A percentile compares a stretch with the other conserved stretches of the same genome.
Conservation (phyloP, 2,329 filamentous ascomycete species). For the Pseudonectria buxi region DNA sequence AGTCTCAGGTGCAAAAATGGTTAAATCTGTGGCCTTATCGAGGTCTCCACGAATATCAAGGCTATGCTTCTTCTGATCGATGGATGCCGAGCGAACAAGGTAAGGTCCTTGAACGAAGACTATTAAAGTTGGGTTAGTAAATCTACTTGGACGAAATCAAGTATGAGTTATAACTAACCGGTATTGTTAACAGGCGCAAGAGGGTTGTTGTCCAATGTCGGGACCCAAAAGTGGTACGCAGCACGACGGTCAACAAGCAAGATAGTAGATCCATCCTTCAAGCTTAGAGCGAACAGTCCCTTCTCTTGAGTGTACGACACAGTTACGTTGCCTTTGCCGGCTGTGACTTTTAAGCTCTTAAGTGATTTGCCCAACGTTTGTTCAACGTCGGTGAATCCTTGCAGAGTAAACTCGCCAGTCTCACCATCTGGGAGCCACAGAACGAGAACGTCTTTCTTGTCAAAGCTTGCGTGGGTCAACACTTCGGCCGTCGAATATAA, state of each 20-base stretch:
- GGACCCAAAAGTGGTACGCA: conserved; percentile 52
- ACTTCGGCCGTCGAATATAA: conserved; percentile 52
- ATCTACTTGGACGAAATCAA: fast-evolving
- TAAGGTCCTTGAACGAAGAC: conserved; percentile 47
- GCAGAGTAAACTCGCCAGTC: conserved; percentile 45
- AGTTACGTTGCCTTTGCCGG: conserved; percentile 22
- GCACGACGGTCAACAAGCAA: conserved; percentile 47
- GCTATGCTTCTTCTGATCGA: conserved; percentile 26
- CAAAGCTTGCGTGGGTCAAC: conserved; percentile 42
- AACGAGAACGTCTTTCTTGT: conserved; percentile 39
- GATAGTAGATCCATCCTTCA: conserved; percentile 40
- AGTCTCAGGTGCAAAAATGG: conserved; percentile 40
- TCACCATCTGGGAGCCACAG: conserved; percentile 50
- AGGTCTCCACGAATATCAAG: conserved; percentile 40
- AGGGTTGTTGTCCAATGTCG: conserved; percentile 41
- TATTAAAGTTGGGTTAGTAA: conserved; percentile 11
- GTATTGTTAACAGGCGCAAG: conserved; percentile 38
- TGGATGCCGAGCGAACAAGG: conserved; percentile 39
- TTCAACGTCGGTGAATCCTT: conserved; percentile 21
- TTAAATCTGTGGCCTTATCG: conserved; percentile 33
- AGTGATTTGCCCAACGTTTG: conserved; percentile 22
- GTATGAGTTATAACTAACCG: conserved; percentile 21
- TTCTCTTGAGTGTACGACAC: conserved; percentile 42
- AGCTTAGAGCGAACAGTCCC: conserved; percentile 40
- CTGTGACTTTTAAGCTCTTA: not conserved